Evolutionary conservation across 2,329 filamentous ascomycete species (phyloP).

Genomic region (Epichloe baconii): DNA sequence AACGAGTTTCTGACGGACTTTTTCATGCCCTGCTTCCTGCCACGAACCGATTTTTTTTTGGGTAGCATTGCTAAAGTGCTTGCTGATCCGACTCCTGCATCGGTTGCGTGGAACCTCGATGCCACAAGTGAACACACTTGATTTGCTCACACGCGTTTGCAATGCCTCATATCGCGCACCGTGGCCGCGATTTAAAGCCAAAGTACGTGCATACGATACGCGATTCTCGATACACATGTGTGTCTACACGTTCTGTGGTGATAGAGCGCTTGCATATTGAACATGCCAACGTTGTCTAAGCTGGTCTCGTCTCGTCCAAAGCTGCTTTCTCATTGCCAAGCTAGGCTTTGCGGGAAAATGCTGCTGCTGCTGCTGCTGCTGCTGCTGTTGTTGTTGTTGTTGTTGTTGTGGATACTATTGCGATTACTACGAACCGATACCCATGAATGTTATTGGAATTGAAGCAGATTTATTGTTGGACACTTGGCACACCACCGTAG

Average conservation of each 20-base stretch:
- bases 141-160: neutral
- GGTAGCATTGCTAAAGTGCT: neutral
- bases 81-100: neutral
- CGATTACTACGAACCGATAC: too few relatives aligned
- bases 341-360: neutral
- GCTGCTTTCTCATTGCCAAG: neutral
- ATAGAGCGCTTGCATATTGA: neutral
- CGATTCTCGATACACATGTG: neutral
- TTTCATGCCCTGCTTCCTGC: neutral
- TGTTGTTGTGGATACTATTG: too few relatives aligned
- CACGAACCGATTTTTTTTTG: neutral
- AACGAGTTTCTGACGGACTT: neutral
- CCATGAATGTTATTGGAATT: too few relatives aligned
- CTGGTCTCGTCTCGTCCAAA: too few relatives aligned
- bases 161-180: neutral
- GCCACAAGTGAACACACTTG: neutral
- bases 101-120: neutral
- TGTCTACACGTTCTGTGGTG: neutral
- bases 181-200: neutral
- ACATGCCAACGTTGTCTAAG: neutral
- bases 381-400: too few relatives aligned
- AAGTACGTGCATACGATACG: neutral
- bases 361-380: rapidly evolving
- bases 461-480: too few relatives aligned
- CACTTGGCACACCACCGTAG: too few relatives aligned